A percentile compares a stretch with the other conserved stretches of the same genome.
Evolutionary conservation across 352 stramenopile species (phyloP).

Genomic region (Discostella stelligera): DNA sequence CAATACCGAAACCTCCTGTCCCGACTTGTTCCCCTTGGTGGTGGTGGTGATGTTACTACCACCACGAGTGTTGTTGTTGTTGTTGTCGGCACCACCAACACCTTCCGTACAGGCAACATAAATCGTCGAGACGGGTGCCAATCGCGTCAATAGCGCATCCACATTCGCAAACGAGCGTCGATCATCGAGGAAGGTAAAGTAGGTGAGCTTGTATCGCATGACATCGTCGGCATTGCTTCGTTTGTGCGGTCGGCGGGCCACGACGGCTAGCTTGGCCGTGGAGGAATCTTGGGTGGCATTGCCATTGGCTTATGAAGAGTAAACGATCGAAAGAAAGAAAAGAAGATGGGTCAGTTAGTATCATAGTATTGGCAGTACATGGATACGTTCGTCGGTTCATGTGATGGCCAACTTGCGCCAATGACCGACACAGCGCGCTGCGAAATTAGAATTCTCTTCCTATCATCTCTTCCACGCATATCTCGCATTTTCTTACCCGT

Average conservation of each 20-base stretch:
- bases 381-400: background rate
- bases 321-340: background rate
- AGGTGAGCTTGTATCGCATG: conserved; percentile 46
- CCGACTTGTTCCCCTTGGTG: background rate
- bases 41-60: background rate
- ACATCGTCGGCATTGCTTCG: conserved; percentile 25
- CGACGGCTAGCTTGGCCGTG: conserved; percentile 28
- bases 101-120: conserved; percentile 50
- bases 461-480: background rate
- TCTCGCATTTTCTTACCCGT: conserved; percentile 11
- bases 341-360: background rate
- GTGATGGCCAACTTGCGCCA: background rate
- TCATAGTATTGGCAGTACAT: background rate
- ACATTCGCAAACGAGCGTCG: conserved; percentile 53
- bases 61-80: background rate
- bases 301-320: conserved; percentile 8
- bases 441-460: background rate
- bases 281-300: conserved; percentile 29
- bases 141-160: conserved; percentile 55
- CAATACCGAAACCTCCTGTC: conserved; percentile 12
- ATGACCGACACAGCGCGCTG: background rate
- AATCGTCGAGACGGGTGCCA: conserved; percentile 24
- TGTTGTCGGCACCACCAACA: background rate
- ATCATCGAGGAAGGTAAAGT: conserved; percentile 64
- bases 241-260: conserved; percentile 16